A percentile compares a stretch with the other conserved stretches of the same genome.
These are phyloP conservation scores for Curvularia spicifera DNA, from an alignment of 2,329 filamentous ascomycete species.

Conservation along the genomic window DNA sequence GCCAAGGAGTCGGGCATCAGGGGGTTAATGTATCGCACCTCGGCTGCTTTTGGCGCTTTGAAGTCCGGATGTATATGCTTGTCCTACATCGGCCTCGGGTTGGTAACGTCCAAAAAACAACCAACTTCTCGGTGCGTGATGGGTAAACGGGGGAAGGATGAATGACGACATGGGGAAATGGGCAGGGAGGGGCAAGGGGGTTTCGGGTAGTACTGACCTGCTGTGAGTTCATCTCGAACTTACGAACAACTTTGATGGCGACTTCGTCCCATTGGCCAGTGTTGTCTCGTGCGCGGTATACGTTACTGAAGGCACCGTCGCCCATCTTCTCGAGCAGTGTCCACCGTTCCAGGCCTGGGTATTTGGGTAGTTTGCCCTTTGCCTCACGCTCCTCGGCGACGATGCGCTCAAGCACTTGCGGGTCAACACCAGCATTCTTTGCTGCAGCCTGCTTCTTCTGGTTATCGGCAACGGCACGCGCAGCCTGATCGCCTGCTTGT, in stretches of 20 bases:
- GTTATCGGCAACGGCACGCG: slow-evolving; percentile 66
- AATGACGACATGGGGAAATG: slow-evolving; percentile 39
- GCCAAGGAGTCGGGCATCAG: slow-evolving; percentile 40
- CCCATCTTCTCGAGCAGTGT: slow-evolving; percentile 95
- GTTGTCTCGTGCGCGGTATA: slow-evolving; percentile 85
- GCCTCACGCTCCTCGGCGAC: slow-evolving; percentile 90
- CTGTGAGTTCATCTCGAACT: slow-evolving; percentile 98
- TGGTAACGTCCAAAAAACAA: slow-evolving; percentile 55
- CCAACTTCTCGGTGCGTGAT: slow-evolving; percentile 26
- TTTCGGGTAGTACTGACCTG: slow-evolving; percentile 74
- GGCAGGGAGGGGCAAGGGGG: slow-evolving; percentile 38
- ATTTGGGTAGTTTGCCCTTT: slow-evolving; percentile 83
- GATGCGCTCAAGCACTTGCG: slow-evolving; percentile 77
- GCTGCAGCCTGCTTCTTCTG: slow-evolving; percentile 62
- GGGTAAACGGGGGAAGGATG: slow-evolving; percentile 37
- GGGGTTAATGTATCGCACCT: slow-evolving; percentile 71
- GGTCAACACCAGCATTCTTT: slow-evolving; percentile 57
- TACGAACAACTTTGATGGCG: slow-evolving; percentile 97
- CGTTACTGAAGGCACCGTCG: slow-evolving; percentile 97
- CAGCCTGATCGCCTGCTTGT: slow-evolving; percentile 70
- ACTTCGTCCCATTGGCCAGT: slow-evolving; percentile 77
- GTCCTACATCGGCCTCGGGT: slow-evolving; percentile 68
- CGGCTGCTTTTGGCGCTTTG: slow-evolving; percentile 89
- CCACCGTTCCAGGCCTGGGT: slow-evolving; percentile 86
- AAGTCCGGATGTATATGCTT: slow-evolving; percentile 95